Evolutionary conservation across 2,329 filamentous ascomycete species (phyloP).

Genomic region (Tricladium varicosporioides): DNA sequence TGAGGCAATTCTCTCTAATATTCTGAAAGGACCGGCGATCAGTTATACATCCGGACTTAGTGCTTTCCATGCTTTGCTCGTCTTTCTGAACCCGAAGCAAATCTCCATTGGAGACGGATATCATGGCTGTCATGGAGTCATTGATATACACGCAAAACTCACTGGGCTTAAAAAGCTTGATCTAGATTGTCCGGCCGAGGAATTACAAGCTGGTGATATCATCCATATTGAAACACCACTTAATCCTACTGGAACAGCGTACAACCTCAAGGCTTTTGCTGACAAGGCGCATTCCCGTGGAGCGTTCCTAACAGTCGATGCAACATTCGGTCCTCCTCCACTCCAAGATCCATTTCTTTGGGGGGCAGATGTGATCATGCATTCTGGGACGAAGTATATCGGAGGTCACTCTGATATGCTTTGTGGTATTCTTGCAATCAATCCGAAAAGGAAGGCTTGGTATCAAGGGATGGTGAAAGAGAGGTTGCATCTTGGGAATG

Average conservation of each 20-base stretch:
- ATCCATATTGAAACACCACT: slow-evolving; percentile 91
- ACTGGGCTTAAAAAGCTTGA: slow-evolving; percentile 71
- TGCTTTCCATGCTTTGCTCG: slow-evolving; percentile 83
- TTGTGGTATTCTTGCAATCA: slow-evolving; percentile 75
- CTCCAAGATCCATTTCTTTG: slow-evolving; percentile 80
- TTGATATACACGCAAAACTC: slow-evolving; percentile 70
- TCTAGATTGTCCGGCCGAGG: slow-evolving; percentile 64
- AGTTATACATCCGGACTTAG: slow-evolving; percentile 84
- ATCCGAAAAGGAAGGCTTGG: slow-evolving; percentile 55
- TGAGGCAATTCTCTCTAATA: slow-evolving; percentile 73
- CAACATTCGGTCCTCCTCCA: slow-evolving; percentile 89
- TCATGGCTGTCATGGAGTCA: slow-evolving; percentile 89
- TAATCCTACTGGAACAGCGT: slow-evolving; percentile 84
- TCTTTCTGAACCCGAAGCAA: slow-evolving; percentile 78
- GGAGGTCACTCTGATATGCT: slow-evolving; percentile 94
- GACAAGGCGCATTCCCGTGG: slow-evolving; percentile 68
- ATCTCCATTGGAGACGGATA: slow-evolving; percentile 85
- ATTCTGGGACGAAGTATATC: slow-evolving; percentile 93
- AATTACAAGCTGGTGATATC: slow-evolving; percentile 74
- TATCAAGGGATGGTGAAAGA: slow-evolving; percentile 61
- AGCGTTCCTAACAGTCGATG: slow-evolving; percentile 79
- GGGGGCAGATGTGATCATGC: slow-evolving; percentile 86
- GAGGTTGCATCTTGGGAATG: slow-evolving; percentile 72
- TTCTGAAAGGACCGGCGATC: slow-evolving; percentile 68
- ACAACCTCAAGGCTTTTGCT: slow-evolving; percentile 69